Conservation (phyloP, 176 grass and related monocot genomes). For the Avena eriantha region DNA sequence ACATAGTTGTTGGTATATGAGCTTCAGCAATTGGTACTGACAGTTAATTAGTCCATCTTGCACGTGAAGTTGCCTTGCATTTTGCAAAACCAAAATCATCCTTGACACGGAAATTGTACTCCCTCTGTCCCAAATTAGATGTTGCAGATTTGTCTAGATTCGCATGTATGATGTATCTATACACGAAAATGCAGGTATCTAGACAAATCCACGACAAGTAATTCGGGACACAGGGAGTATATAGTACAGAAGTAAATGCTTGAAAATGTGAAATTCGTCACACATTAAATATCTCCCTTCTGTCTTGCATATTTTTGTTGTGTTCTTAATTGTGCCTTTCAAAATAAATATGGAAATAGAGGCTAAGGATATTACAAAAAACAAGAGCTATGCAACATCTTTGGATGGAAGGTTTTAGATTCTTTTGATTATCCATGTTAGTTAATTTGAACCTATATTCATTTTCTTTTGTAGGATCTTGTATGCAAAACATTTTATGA, state of each 20-base stretch:
- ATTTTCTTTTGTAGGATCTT: slow-evolving; percentile 68
- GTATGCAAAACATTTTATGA: slow-evolving; percentile 99
- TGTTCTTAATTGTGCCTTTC: slow-evolving; percentile 15
- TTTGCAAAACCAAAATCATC: slow-evolving; percentile 25
- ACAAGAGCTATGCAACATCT: slow-evolving; percentile 29
- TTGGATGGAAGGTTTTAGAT: slow-evolving; percentile 40
- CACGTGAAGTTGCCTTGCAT: slow-evolving; percentile 19
- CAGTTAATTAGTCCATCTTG: slow-evolving; percentile 37
- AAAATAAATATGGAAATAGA: slow-evolving; percentile 17
- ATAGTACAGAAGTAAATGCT: slow-evolving; percentile 22
- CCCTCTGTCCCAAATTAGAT: no score
- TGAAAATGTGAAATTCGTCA: slow-evolving; percentile 14
- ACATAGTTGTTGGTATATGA: not conserved
- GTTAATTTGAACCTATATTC: slow-evolving; percentile 37
- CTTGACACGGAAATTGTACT: not conserved
- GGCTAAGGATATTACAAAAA: slow-evolving; percentile 20
- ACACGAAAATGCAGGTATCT: no score
- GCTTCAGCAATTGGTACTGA: slow-evolving; percentile 1
- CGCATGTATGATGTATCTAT: no score
- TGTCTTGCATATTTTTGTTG: not conserved
- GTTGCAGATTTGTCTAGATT: no score
- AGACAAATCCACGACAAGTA: no score
- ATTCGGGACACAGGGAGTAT: not conserved
- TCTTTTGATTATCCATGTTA: slow-evolving; percentile 12
- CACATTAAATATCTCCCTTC: not conserved